Conservation (phyloP, 495 filamentous ascomycete species). For the Lasiosphaeria ovina region DNA sequence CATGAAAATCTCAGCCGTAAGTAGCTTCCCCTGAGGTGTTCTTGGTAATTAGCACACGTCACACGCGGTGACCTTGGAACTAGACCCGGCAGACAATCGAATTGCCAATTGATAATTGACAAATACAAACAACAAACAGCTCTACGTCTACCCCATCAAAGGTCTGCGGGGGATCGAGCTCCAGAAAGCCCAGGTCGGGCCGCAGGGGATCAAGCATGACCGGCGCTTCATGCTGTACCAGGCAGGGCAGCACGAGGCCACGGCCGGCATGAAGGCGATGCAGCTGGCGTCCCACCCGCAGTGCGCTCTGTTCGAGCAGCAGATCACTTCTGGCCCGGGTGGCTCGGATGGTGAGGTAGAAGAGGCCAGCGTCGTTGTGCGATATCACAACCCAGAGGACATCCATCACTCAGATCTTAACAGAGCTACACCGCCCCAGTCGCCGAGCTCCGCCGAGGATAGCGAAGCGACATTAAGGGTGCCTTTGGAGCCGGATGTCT, state of each 20-base stretch:
- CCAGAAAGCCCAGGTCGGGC: constrained; percentile 52
- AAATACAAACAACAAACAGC: constrained; percentile 41
- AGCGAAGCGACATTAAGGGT: constrained; percentile 45
- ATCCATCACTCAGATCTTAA: no score
- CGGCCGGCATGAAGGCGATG: constrained; percentile 56
- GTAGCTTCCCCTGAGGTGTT: neutral
- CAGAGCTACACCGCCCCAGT: neutral
- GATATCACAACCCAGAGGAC: constrained; percentile 39
- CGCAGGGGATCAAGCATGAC: constrained; percentile 73
- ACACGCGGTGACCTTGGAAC: no score
- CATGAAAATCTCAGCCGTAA: constrained; percentile 25
- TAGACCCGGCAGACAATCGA: neutral
- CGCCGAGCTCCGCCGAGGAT: constrained; percentile 10
- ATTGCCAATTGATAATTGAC: neutral
- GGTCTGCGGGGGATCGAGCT: constrained; percentile 67
- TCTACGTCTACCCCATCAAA: constrained; percentile 90
- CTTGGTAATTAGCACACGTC: no score
- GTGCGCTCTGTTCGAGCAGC: constrained; percentile 67
- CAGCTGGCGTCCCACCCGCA: constrained; percentile 60
- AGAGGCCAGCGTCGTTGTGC: constrained; percentile 49
- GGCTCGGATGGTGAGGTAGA: neutral
- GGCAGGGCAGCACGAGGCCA: constrained; percentile 30
- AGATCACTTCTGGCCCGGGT: constrained; percentile 36
- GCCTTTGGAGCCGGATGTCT: constrained; percentile 57
- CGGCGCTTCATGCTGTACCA: constrained; percentile 76